These are phyloP conservation scores for Limonium bicolor DNA, from an alignment of 148 eudicot genomes.

Conservation along the genomic window DNA sequence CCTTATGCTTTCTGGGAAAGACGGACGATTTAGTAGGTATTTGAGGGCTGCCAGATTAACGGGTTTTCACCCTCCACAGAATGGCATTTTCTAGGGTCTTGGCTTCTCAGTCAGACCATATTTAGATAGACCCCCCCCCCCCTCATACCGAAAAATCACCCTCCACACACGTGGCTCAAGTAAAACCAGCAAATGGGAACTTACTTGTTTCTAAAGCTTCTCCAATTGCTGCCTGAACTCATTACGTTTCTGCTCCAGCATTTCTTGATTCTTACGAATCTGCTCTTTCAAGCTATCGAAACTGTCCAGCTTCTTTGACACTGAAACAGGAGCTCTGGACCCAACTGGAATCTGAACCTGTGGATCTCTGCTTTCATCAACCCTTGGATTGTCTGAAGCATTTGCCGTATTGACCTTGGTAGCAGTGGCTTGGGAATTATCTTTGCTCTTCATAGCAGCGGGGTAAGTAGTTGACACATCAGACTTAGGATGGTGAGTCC, in stretches of 20 bases:
- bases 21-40: too few relatives aligned
- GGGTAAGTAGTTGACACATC: constrained; percentile 18
- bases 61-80: too few relatives aligned
- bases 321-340: constrained; percentile 31
- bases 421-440: constrained; percentile 18
- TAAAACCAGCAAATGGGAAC: too few relatives aligned
- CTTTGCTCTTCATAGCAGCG: constrained; percentile 26
- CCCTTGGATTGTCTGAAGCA: constrained; percentile 18
- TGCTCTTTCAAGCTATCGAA: constrained; percentile 73
- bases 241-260: constrained; percentile 67
- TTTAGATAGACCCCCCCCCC: too few relatives aligned
- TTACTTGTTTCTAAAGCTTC: constrained; percentile 68
- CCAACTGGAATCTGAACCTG: constrained; percentile 28
- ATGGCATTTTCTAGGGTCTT: too few relatives aligned
- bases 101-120: too few relatives aligned
- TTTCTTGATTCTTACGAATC: constrained; percentile 86
- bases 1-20: too few relatives aligned
- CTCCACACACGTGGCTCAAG: too few relatives aligned
- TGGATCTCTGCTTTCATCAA: constrained; percentile 19
- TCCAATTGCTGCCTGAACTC: constrained; percentile 57
- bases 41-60: too few relatives aligned
- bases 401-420: constrained; percentile 16
- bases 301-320: constrained; percentile 63
- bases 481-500: constrained; percentile 16
- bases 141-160: too few relatives aligned